Evolutionary conservation across 192 early-diverging fungal species (phyloP).

Genomic region (Rhizophagus prolifer): DNA sequence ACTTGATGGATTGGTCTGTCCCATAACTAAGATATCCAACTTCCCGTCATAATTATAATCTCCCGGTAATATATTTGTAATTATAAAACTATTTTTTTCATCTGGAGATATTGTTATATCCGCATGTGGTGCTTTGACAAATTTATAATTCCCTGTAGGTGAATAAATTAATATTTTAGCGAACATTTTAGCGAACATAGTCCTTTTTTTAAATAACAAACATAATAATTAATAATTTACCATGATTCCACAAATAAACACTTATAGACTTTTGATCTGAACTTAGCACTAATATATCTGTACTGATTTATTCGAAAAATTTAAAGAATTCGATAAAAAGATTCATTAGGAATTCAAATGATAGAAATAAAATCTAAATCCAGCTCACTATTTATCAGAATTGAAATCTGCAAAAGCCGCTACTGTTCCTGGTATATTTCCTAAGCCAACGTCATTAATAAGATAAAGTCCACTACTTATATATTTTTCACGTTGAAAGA

Average conservation of each 20-base stretch:
- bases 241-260: slow-evolving; percentile 70
- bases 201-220: not conserved
- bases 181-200: not conserved
- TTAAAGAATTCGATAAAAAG: not conserved
- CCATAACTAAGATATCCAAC: slow-evolving; percentile 82
- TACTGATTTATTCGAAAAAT: slow-evolving; percentile 43
- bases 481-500: slow-evolving; percentile 6
- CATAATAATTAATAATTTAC: slow-evolving; percentile 34
- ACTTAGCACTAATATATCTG: slow-evolving; percentile 77
- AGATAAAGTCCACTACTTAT: slow-evolving; percentile 57
- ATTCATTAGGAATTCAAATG: not conserved
- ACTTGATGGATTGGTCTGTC: slow-evolving; percentile 40
- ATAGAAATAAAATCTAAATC: not conserved
- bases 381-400: slow-evolving; percentile 68
- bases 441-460: slow-evolving; percentile 59
- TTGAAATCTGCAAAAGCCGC: slow-evolving; percentile 88
- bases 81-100: slow-evolving; percentile 40
- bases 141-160: not conserved
- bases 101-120: slow-evolving; percentile 22
- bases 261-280: slow-evolving; percentile 65
- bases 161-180: not conserved
- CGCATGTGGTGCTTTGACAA: not conserved
- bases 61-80: slow-evolving; percentile 77
- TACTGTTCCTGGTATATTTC: slow-evolving; percentile 66
- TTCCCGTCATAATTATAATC: slow-evolving; percentile 91